Percentiles rank a stretch among this genome's conserved stretches.
phyloP scores from a whole-genome alignment of 768 basidiomycete genomes.

The Harrya chromipes region DNA sequence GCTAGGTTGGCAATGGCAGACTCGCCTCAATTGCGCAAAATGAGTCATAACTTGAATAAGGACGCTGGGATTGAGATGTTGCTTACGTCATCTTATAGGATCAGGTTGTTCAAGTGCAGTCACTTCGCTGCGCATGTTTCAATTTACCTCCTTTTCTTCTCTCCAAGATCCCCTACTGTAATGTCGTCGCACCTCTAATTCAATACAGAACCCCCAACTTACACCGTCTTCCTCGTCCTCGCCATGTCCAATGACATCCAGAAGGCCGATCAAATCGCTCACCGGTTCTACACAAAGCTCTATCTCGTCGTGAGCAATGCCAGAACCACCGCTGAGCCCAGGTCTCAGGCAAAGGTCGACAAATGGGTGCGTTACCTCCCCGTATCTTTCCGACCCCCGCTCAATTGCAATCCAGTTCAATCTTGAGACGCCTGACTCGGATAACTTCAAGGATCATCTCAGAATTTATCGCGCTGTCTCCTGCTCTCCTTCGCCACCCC shows the following conservation, averaged over 20 bases:
- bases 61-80: no score
- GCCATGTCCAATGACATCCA: conserved; percentile 52
- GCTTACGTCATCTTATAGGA: conserved; percentile 25
- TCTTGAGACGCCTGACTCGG: conserved; percentile 72
- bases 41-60: conserved; percentile 9
- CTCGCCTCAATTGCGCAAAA: neutral
- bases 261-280: conserved; percentile 85
- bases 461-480: conserved; percentile 55
- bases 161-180: conserved; percentile 25
- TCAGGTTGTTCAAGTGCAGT: conserved; percentile 15
- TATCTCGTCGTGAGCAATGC: conserved; percentile 73
- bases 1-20: neutral
- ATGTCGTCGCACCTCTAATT: conserved; percentile 30
- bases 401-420: conserved; percentile 63
- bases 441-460: conserved; percentile 60
- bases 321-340: conserved; percentile 54
- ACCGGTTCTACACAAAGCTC: conserved; percentile 80
- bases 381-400: neutral
- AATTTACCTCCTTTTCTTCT: conserved; percentile 18
- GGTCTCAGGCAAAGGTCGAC: conserved; percentile 52
- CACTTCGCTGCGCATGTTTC: conserved; percentile 15
- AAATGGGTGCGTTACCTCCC: conserved; percentile 65
- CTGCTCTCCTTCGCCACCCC: conserved; percentile 33
- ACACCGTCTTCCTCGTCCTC: conserved; percentile 12
- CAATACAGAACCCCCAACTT: conserved; percentile 5